A percentile compares a stretch with the other conserved stretches of the same genome.
These are phyloP conservation scores for Alternaria gaisen DNA, from an alignment of 2,329 filamentous ascomycete genomes.

Conservation along the genomic window DNA sequence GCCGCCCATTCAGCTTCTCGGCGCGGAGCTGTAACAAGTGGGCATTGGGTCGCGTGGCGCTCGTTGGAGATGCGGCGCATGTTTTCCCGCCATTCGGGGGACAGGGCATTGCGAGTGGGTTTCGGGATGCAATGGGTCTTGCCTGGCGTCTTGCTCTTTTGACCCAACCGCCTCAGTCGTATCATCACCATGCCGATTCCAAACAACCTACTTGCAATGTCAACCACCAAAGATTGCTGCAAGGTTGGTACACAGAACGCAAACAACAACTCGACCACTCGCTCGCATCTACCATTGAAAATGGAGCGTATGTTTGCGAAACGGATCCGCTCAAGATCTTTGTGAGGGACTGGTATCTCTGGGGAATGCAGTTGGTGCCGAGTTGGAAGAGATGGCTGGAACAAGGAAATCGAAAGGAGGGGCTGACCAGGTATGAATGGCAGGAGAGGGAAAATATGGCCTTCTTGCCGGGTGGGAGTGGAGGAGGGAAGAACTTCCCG, in stretches of 20 bases:
- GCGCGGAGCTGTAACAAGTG: conserved; percentile 8
- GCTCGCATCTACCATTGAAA: background rate
- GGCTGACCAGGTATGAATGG: conserved; percentile 2
- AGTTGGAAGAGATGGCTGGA: background rate
- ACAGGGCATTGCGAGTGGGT: conserved; percentile 18
- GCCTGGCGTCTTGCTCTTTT: conserved; percentile 1
- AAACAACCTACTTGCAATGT: too few relatives aligned
- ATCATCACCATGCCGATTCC: background rate
- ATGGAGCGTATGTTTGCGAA: background rate
- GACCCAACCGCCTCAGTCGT: background rate
- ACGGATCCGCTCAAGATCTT: background rate
- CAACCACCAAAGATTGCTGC: background rate
- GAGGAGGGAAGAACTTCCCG: background rate
- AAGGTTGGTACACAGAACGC: background rate
- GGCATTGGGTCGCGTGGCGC: background rate
- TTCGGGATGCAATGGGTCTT: conserved; percentile 14
- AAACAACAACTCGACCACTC: conserved; percentile 1
- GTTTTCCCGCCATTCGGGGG: conserved; percentile 22
- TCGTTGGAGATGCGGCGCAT: conserved; percentile 20
- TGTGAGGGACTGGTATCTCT: background rate
- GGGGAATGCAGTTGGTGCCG: background rate
- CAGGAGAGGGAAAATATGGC: background rate
- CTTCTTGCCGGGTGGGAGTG: background rate
- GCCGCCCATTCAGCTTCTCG: background rate
- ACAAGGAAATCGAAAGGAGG: background rate